These are phyloP conservation scores for Saccharomyces mikatae DNA, from an alignment of 805 yeast species.

Conservation along the genomic window DNA sequence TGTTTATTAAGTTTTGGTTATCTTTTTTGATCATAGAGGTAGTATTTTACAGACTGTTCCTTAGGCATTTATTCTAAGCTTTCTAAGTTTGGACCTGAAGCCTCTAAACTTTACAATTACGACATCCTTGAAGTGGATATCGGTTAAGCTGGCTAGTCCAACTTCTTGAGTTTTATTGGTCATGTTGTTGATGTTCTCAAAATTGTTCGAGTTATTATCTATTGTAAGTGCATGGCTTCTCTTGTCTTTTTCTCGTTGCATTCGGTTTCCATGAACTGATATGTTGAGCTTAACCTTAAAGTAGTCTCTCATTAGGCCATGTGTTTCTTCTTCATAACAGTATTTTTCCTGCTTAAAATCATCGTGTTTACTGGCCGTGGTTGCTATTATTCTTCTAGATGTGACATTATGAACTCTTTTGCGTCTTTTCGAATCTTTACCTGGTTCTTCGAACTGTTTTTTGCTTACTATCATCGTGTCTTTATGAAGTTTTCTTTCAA, in stretches of 20 bases:
- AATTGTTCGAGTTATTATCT: neutral
- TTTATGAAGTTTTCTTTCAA: neutral
- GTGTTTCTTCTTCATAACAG: neutral
- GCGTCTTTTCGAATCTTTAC: neutral
- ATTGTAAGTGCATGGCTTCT: neutral
- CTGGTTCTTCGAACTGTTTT: neutral
- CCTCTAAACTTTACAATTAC: neutral
- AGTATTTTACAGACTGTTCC: neutral
- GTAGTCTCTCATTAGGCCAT: neutral
- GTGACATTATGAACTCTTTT: neutral
- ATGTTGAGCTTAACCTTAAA: neutral
- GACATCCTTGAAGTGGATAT: neutral
- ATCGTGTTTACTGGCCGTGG: neutral
- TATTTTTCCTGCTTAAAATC: neutral
- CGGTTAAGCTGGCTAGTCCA: neutral
- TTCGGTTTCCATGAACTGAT: neutral
- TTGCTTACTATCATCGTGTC: neutral
- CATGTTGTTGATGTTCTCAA: neutral
- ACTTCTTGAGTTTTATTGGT: neutral
- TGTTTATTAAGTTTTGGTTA: neutral
- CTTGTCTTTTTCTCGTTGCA: neutral
- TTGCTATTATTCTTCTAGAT: neutral
- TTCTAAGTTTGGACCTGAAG: neutral
- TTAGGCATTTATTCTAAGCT: neutral
- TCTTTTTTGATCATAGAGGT: neutral